Evolutionary conservation across 345 rosid species (phyloP).

Genomic region (Trapa incisa): DNA sequence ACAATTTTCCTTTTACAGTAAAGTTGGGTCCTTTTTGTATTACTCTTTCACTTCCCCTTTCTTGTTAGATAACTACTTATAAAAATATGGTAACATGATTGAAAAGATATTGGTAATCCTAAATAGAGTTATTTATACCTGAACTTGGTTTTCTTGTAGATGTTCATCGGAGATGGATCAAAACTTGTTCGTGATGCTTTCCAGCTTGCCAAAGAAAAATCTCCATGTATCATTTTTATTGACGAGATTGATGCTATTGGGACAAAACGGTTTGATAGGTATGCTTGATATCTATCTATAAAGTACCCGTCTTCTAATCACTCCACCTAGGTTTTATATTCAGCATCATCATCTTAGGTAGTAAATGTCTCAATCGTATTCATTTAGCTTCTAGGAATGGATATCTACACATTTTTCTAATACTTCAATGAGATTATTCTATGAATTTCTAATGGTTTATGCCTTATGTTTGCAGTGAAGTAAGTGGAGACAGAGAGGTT

Average conservation of each 20-base stretch:
- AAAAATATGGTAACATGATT: no score
- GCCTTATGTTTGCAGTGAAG: slow-evolving; percentile 52
- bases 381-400: no score
- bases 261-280: slow-evolving; percentile 98
- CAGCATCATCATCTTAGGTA: no score
- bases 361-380: no score
- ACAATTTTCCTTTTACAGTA: no score
- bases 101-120: no score
- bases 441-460: neutral
- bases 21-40: no score
- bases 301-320: neutral
- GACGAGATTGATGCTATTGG: slow-evolving; percentile 99
- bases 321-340: no score
- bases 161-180: slow-evolving; percentile 99
- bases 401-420: no score
- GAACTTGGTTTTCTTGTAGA: slow-evolving; percentile 30
- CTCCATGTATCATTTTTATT: slow-evolving; percentile 96
- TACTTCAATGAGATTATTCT: neutral
- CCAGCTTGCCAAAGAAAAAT: slow-evolving; percentile 97
- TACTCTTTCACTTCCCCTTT: no score
- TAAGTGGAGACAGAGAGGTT: slow-evolving; percentile 98
- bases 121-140: neutral
- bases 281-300: neutral
- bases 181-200: slow-evolving; percentile 99
- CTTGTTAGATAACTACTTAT: no score